phyloP scores from a whole-genome alignment of 2,329 filamentous ascomycete species.

The Botrytis hyacinthi region DNA sequence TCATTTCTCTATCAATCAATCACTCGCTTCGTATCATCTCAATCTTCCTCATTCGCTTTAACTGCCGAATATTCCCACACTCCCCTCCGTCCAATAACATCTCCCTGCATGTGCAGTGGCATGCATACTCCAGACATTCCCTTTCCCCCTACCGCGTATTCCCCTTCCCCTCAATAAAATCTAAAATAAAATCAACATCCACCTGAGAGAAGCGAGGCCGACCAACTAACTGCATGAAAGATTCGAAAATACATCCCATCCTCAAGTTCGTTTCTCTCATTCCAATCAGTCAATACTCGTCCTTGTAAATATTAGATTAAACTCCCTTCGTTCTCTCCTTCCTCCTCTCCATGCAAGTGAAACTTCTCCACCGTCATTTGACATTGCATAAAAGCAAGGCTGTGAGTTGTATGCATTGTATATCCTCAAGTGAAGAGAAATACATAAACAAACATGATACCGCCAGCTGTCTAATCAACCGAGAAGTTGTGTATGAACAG shows the following conservation, averaged over 20 bases:
- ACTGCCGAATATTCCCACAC: neutral
- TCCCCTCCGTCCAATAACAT: neutral
- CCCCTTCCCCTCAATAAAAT: neutral
- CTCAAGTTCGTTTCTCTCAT: conserved; percentile 1
- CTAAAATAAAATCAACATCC: neutral
- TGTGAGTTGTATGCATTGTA: neutral
- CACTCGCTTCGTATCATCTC: neutral
- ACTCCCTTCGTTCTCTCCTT: neutral
- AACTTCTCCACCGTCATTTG: neutral
- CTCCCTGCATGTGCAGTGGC: neutral
- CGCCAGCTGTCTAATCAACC: neutral
- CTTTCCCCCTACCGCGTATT: neutral
- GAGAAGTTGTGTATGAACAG: conserved; percentile 5
- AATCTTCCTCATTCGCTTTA: neutral
- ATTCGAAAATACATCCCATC: neutral
- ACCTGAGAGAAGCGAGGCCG: neutral
- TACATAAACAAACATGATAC: neutral
- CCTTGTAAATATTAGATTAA: neutral
- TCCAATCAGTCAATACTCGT: conserved; percentile 6
- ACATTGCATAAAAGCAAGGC: neutral
- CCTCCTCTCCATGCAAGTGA: neutral
- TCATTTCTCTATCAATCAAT: conserved; percentile 13
- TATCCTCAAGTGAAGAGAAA: neutral
- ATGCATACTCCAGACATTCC: neutral
- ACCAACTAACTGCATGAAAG: neutral